Evolutionary conservation across 1,139 yeast species (phyloP).

Genomic region (Saccharomyces hybrid): DNA sequence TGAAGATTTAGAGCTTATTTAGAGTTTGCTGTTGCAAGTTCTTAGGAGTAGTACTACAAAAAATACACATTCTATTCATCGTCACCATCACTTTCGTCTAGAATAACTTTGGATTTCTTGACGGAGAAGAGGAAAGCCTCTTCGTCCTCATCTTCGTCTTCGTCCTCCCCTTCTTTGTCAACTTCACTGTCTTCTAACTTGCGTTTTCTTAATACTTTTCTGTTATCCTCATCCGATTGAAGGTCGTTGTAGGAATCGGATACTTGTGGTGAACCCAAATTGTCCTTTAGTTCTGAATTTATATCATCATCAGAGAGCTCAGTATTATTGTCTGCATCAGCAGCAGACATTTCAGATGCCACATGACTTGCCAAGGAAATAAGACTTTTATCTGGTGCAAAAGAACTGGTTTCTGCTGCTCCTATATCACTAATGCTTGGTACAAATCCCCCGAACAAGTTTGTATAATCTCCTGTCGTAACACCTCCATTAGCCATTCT

Average conservation of each 20-base stretch:
- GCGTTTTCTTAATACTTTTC: neutral
- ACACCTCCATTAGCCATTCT: conserved; percentile 23
- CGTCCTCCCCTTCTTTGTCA: too few relatives aligned
- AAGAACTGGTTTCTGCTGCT: conserved; percentile 3
- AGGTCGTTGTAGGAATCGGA: neutral
- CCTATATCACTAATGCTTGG: conserved; percentile 15
- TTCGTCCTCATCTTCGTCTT: conserved; percentile 3
- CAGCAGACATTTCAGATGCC: neutral
- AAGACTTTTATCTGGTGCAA: conserved; percentile 13
- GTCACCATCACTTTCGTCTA: conserved; percentile 2
- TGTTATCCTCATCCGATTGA: neutral
- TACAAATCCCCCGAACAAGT: conserved; percentile 26
- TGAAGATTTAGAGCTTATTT: too few relatives aligned
- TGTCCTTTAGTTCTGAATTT: neutral
- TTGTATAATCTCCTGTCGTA: conserved; percentile 16
- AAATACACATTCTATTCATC: neutral
- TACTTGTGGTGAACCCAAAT: neutral
- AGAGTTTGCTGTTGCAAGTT: too few relatives aligned
- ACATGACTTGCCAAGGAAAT: conserved; percentile 7
- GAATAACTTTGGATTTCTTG: conserved; percentile 3
- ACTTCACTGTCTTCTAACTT: neutral
- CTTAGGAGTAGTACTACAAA: too few relatives aligned
- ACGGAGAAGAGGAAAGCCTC: neutral
- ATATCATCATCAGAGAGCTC: neutral
- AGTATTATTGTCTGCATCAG: conserved; percentile 6